Evolutionary conservation across 352 stramenopile genomes (phyloP).

Genomic region (Blastocystis sp.): DNA sequence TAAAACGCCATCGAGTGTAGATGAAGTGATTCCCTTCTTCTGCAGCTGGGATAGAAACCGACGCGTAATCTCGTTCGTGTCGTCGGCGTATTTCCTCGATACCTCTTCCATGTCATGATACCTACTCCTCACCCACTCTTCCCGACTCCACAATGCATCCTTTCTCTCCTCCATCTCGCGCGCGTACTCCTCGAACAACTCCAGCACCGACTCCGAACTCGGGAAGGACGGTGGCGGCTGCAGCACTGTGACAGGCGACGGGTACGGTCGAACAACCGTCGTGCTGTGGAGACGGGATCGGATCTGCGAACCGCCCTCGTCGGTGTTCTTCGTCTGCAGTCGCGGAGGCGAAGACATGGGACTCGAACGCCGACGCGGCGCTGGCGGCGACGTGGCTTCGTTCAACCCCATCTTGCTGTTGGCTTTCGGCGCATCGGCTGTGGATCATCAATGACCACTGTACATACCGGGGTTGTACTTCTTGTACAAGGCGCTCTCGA

Average conservation of each 20-base stretch:
- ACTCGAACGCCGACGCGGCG: conserved; percentile 15
- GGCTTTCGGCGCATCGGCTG: neutral
- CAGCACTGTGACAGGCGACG: too few species aligned
- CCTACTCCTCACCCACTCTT: neutral
- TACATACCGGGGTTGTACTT: neutral
- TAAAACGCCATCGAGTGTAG: neutral
- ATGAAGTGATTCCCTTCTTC: neutral
- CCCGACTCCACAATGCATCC: neutral
- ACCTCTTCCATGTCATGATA: neutral
- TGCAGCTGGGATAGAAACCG: conserved; percentile 13
- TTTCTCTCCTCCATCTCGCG: conserved; percentile 28
- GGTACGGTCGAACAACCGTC: too few species aligned
- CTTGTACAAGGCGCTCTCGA: neutral
- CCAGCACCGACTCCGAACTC: neutral
- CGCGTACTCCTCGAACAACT: conserved; percentile 49
- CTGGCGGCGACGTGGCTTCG: conserved; percentile 23
- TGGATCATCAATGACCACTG: neutral
- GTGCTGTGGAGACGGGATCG: neutral
- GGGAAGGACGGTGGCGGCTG: too few species aligned
- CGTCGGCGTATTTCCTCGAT: neutral
- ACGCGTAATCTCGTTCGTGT: conserved; percentile 1
- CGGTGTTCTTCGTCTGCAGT: neutral
- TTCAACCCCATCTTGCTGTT: neutral
- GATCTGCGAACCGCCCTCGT: neutral
- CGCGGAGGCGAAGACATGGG: conserved; percentile 21